Evolutionary conservation across 2,329 filamentous ascomycete species (phyloP), one percentile per base, ranked within the genome.

Genomic region (Aureobasidium pullulans): DNA sequence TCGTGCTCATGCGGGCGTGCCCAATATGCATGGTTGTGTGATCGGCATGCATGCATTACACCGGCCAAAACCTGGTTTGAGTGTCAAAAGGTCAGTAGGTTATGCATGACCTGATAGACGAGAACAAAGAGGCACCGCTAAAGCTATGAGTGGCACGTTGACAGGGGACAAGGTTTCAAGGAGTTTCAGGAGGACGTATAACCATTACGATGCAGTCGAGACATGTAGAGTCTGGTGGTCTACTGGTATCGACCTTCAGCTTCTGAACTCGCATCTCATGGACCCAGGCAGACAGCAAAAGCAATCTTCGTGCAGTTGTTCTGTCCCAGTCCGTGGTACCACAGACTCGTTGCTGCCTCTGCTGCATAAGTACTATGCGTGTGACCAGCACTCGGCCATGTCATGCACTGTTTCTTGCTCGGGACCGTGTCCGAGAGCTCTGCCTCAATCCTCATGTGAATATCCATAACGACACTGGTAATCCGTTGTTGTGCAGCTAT

Each of bases 31-130:
- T 28, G 3, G 3, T 7, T 13, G 34, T 52, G 23, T 52, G 48
- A 52, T 52, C 48, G 48, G 16, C 48, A 40, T 52, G 48, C 50
- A 54, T 54, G 50, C 50, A 52, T 52, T 9, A 28, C 34, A 42
- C 34, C 34, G 16, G 10, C 2, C 36, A 13, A 39, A 40, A 52
- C 49, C 49, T 40, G 49, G 49, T 52, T 52, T 28, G 36, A 29
- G 23, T 10, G n/a, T 34, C 23, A 13, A 11, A n/a, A 19, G 32
- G 6, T 31, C 16, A 6, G 7, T 13, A 9, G 13, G 4, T n/a
- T 36, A 11, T 39, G 34, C 48, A 52, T 52, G 48, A 19, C 34
- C 29, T 31, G 37, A 40, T 53, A 28, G 39, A 15, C 8, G 8
- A 16, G n/a, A 9, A 11, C 4, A 40, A 39, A 31, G 48, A 4